Evolutionary conservation across 768 basidiomycete genomes (phyloP), one percentile per base, ranked within the genome.

Genomic region (Lentinula sp.): DNA sequence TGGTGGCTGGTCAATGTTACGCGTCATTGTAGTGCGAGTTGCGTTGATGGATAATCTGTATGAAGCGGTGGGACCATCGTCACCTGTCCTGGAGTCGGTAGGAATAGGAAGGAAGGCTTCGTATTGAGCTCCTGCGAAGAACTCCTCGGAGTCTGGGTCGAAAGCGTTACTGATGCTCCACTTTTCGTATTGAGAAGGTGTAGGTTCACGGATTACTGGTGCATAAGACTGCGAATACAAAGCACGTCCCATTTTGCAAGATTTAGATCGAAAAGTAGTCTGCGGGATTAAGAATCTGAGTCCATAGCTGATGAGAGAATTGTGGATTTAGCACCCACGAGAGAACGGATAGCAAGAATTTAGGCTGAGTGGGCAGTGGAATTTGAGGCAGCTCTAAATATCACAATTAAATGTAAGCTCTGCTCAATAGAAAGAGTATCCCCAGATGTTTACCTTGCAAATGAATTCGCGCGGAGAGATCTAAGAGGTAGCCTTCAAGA

Each of bases 91-190:
- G 46, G 21, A 16, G 16, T 18, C 32, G 15, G 34, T n/a, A 2
- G 57, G 48, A 5, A 1, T 18, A 13, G 69, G 73, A 61, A 78
- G 76, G 71, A 88, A 86, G 64, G 82, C 83, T 78, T 91, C 89
- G 71, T 83, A 85, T 62, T 86, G 79, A 37, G 85, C 85, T 57
- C 73, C 74, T 61, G 73, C 75, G 68, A 87, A 87, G 68, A 89
- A 89, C 64, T 88, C 88, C 66, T 89, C 87, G n/a, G 87, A 85
- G 71, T 91, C 89, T 5, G 89, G 89, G 71, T 91, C 88, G 70
- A 91, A 91, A 9, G 82, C 76, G 68, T 88, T 87, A 72, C 76
- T 78, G 63, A 76, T 72, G 60, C 84, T 82, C 87, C 88, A 91
- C 70, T 74, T 83, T 70, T 83, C 77, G 77, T 75, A 84, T 50